Evolutionary conservation across 1,284 basidiomycete species (phyloP).

Genomic region (Ustilago crameri): DNA sequence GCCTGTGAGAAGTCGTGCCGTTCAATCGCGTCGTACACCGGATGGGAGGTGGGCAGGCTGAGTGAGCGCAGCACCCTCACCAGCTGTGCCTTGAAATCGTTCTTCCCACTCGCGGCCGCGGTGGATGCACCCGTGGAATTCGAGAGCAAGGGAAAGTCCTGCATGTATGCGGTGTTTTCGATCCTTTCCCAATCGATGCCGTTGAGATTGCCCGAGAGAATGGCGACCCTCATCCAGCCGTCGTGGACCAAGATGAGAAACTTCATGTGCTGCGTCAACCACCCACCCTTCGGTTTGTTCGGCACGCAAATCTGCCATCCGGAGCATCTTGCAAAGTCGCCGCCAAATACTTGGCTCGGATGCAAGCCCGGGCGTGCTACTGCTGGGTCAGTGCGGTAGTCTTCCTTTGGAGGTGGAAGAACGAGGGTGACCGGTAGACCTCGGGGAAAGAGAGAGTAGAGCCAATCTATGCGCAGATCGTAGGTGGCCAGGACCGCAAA

Average conservation of each 20-base stretch:
- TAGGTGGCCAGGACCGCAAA: constrained; percentile 58
- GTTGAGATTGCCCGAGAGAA: constrained; percentile 61
- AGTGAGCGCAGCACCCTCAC: constrained; percentile 46
- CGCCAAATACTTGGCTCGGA: constrained; percentile 30
- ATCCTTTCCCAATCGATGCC: constrained; percentile 62
- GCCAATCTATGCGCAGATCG: constrained; percentile 62
- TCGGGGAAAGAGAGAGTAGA: constrained; percentile 51
- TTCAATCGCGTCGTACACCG: constrained; percentile 21
- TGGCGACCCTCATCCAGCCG: constrained; percentile 49
- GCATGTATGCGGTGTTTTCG: constrained; percentile 63
- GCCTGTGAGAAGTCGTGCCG: constrained; percentile 36
- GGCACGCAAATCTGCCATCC: constrained; percentile 57
- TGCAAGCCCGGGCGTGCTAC: constrained; percentile 46
- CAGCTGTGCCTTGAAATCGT: constrained; percentile 48
- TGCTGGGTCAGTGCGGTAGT: constrained; percentile 24
- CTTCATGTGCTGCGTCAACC: constrained; percentile 61
- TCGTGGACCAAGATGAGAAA: constrained; percentile 57
- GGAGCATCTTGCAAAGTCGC: constrained; percentile 19
- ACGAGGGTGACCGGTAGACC: constrained; percentile 54
- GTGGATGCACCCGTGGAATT: neutral
- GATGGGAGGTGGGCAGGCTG: constrained; percentile 48
- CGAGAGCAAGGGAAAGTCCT: constrained; percentile 55
- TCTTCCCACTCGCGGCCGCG: neutral
- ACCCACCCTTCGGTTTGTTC: constrained; percentile 41
- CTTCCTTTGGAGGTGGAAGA: constrained; percentile 44